Conservation (phyloP, 2,329 filamentous ascomycete genomes). For the Arthrobotrys sinensis region DNA sequence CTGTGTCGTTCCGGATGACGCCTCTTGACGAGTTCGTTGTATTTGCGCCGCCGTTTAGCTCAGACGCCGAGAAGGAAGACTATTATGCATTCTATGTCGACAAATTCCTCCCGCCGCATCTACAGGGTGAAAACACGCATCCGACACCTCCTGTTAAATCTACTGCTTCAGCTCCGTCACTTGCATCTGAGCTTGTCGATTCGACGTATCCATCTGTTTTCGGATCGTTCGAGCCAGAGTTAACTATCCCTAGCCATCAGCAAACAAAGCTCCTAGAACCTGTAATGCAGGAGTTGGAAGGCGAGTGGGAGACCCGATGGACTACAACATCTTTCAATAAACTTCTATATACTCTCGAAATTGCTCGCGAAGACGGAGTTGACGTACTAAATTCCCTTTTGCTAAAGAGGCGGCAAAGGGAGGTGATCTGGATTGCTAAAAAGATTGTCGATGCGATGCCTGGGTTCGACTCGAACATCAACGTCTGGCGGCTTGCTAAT, state of each 20-base stretch:
- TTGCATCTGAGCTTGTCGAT: constrained; percentile 31
- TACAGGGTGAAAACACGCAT: constrained; percentile 44
- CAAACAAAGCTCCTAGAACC: background rate
- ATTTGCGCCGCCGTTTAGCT: constrained; percentile 43
- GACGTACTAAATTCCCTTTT: constrained; percentile 49
- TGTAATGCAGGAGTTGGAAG: constrained; percentile 41
- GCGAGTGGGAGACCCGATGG: constrained; percentile 54
- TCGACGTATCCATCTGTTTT: constrained; percentile 49
- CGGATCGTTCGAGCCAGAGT: constrained; percentile 15
- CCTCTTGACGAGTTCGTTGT: constrained; percentile 48
- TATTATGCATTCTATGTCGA: constrained; percentile 54
- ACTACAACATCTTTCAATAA: constrained; percentile 35
- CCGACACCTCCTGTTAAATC: constrained; percentile 43
- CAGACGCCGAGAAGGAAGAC: constrained; percentile 46
- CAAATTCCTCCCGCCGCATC: constrained; percentile 55
- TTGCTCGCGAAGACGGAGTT: constrained; percentile 57
- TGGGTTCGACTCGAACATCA: constrained; percentile 31
- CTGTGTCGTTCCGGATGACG: constrained; percentile 32
- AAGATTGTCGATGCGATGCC: constrained; percentile 44
- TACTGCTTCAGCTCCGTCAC: background rate
- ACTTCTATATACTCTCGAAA: constrained; percentile 57
- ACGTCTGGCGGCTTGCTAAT: constrained; percentile 46
- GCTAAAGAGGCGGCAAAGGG: constrained; percentile 42
- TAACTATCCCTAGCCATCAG: background rate
- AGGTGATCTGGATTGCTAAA: constrained; percentile 53